phyloP scores from a whole-genome alignment of 1,284 basidiomycete genomes.

The Boletus austroedulis region DNA sequence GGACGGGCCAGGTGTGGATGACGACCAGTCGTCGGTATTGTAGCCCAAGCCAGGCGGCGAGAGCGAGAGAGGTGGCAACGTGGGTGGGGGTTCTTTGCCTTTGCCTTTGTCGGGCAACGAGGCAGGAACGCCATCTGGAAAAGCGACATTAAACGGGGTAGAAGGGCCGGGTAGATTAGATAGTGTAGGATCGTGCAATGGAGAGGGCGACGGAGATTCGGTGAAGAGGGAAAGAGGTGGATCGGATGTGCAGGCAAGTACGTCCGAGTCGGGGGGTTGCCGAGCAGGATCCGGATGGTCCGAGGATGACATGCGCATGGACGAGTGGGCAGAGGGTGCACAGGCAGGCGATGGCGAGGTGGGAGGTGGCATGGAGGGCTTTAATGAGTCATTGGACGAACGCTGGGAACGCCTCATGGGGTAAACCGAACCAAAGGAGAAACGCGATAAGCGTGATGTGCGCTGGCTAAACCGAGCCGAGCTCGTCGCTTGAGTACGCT shows the following conservation, averaged over 20 bases:
- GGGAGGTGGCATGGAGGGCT: constrained; percentile 19
- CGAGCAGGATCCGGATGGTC: constrained; percentile 16
- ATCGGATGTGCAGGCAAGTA: constrained; percentile 42
- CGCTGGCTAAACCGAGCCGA: not conserved
- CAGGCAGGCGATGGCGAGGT: constrained; percentile 1
- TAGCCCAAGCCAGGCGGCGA: constrained; percentile 50
- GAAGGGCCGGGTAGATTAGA: constrained; percentile 32
- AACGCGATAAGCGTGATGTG: constrained; percentile 10
- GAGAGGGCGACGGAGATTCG: constrained; percentile 5
- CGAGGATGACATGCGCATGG: constrained; percentile 10
- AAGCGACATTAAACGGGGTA: constrained; percentile 11
- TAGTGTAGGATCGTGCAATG: constrained; percentile 14
- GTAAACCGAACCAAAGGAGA: constrained; percentile 19
- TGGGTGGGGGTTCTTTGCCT: constrained; percentile 55
- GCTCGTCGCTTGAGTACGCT: constrained; percentile 23
- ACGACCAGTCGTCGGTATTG: constrained; percentile 45
- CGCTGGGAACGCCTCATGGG: constrained; percentile 47
- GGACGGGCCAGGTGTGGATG: constrained; percentile 51
- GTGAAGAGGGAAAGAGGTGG: constrained; percentile 8
- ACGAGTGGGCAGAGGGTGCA: constrained; percentile 18
- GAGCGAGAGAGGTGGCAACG: constrained; percentile 62
- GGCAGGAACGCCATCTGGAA: constrained; percentile 17
- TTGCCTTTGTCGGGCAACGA: constrained; percentile 50
- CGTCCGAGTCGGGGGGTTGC: constrained; percentile 31
- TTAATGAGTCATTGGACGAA: constrained; percentile 24